Evolutionary conservation across 345 rosid genomes (phyloP).

Genomic region (Geranium brycei): DNA sequence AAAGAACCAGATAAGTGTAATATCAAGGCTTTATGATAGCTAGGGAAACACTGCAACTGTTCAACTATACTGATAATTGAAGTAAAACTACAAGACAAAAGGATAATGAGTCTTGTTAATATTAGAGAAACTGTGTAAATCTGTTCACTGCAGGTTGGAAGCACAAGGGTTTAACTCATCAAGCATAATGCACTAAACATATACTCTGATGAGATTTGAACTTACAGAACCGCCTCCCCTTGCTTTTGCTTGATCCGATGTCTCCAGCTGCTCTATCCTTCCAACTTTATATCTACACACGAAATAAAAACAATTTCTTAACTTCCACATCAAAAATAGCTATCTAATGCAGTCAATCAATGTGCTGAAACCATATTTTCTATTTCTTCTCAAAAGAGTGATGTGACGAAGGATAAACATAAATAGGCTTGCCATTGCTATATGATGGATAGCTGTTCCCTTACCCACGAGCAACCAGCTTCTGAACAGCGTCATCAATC

Average conservation of each 20-base stretch:
- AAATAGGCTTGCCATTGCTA: not conserved
- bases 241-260: conserved; percentile 74
- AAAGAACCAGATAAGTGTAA: not conserved
- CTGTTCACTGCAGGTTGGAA: not conserved
- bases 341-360: not conserved
- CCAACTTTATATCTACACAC: conserved; percentile 77
- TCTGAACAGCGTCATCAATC: conserved; percentile 80
- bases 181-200: not conserved
- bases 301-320: conserved; percentile 8
- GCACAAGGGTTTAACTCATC: not conserved
- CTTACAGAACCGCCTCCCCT: conserved; percentile 73
- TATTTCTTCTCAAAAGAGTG: not conserved
- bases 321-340: not conserved
- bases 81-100: not conserved
- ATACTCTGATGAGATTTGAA: not conserved
- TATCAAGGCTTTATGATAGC: not conserved
- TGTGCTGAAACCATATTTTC: not conserved
- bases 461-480: conserved; percentile 88
- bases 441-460: conserved; percentile 9
- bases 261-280: conserved; percentile 83
- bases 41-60: not conserved
- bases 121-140: not conserved
- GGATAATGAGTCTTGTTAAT: not conserved
- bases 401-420: not conserved
- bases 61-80: not conserved